Base-by-base conservation (phyloP, 352 stramenopile species). In the Phytophthora melonis region DNA sequence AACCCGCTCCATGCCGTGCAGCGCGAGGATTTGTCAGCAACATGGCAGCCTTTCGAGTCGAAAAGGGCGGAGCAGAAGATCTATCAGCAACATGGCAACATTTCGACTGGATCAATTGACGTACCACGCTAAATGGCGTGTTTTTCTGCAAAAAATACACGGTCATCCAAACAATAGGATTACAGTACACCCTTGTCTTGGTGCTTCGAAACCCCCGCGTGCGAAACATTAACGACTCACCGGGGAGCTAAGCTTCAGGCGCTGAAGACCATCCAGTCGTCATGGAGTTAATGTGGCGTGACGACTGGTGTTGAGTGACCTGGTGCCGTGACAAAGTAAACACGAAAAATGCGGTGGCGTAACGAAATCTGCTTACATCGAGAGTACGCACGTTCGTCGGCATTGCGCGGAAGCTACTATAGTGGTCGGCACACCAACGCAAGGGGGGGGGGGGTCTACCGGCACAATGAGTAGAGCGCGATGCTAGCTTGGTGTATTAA, bases 101-200 rank as follows among this genome's bases (percentile, higher is more conserved):
- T 43, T 59, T 59, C 30, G 53, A 59, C 53, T 59, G 21, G 25
- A 41, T 47, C 30, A 59, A 57, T 32, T 19, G 21, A 11, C 14
- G 25, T 59, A 59, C 53, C 53, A 59, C 53, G 53, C 53, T 59
- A 43, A 59, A 59, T 16, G 53, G 53, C 53, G 53, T 59, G 53
- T 27, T 59, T 58, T 30, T 59, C 53, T 59, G 53, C 53, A 59
- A 59, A 59, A 59, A 21, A 59, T 27, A 21, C 53, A 43, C 13
- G 25, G 53, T 0, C 53, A 43, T 59, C 30, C 53, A 43, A 59
- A 59, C 53, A 5, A 59, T 23, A 2, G 53, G 53, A 58, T 58
- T 58, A 43, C n/a, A 11, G 32, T 39, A n/a, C n/a, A 39, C 32
- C 43, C 32, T 30, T 34, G 45, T 11, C 4, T 53, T 10, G 43